Base-by-base conservation (phyloP, 306 rosid genomes). In the Albizia julibrissin region DNA sequence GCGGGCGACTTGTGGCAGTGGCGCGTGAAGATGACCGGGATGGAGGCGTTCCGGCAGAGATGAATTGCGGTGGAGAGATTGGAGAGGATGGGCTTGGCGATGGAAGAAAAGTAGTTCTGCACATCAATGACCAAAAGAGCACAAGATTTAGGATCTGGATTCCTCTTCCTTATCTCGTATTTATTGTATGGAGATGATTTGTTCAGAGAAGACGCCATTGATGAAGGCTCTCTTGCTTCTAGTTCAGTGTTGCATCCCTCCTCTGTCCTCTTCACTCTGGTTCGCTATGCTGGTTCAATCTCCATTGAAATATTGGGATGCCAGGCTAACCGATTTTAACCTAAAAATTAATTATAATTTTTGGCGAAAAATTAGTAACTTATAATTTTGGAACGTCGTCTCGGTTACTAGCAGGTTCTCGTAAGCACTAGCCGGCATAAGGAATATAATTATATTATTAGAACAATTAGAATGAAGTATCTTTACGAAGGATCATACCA, bases 1-100 rank as follows among this genome's bases (percentile, higher is more conserved):
- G 82, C 18, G 43, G 90, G 80, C 3, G 89, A 87, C n/a, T 84
- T 80, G 70, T 91, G 90, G 68, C 75, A 56, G 91, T 93, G 98
- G 80, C 96, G 93, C 69, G 94, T 89, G 92, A 93, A 93, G 62
- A 90, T 77, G 47, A 91, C 76, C 3, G 93, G 96, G 75, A 93
- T 84, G 47, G 93, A 88, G 67, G 93, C 89, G 31, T 70, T 61
- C 22, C 91, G 84, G 87, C 96, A 91, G 85, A 93, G 87, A 29
- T 29, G n/a, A 78, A 93, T 88, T 70, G 97, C 89, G 76, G 90
- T 21, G 83, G 87, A 89, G 89, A 93, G 81, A 83, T 78, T 85
- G 7, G 69, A 6, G 65, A 93, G 85, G 43, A 91, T 90, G 15
- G 93, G 91, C 0, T 79, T 72, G 77, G 89, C 92, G 69, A 90